Conservation (phyloP, 1,284 basidiomycete species). For the Fomitopsis pinicola region DNA sequence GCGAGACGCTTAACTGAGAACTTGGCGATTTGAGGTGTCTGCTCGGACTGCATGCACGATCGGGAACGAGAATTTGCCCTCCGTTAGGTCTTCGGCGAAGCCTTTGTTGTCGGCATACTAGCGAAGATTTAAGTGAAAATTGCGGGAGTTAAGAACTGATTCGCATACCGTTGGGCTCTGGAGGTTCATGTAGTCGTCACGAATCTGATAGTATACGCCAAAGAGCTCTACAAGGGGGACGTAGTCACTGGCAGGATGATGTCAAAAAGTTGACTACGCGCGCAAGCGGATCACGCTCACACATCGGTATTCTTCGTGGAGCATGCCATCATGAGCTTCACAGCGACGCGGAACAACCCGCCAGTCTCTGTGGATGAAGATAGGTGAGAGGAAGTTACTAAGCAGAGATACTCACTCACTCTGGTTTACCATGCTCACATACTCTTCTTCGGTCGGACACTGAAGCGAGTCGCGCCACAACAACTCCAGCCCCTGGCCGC, state of each 20-base stretch:
- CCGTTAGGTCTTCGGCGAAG: conserved; percentile 90
- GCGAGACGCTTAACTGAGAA: conserved; percentile 70
- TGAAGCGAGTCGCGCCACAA: conserved; percentile 91
- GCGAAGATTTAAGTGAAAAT: neutral
- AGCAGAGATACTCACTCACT: conserved; percentile 50
- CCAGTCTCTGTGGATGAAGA: conserved; percentile 74
- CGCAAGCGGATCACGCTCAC: conserved; percentile 40
- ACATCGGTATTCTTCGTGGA: conserved; percentile 55
- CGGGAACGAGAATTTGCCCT: conserved; percentile 96
- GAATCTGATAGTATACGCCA: conserved; percentile 93
- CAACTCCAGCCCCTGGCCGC: conserved; percentile 94
- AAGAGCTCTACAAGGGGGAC: conserved; percentile 93
- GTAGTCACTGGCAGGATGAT: conserved; percentile 59
- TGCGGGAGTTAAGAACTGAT: neutral
- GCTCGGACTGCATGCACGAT: conserved; percentile 85
- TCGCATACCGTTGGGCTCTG: conserved; percentile 71
- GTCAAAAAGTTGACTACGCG: neutral
- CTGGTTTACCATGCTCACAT: conserved; percentile 94
- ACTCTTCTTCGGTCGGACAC: conserved; percentile 95
- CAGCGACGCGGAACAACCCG: conserved; percentile 86
- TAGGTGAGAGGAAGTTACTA: neutral
- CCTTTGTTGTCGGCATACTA: conserved; percentile 92
- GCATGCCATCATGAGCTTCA: conserved; percentile 96
- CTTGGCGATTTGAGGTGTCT: conserved; percentile 68
- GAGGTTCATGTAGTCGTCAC: conserved; percentile 97